Evolutionary conservation across 352 stramenopile genomes (phyloP), one percentile per base, ranked within the genome.

Genomic region (Globisporangium radiosum): DNA sequence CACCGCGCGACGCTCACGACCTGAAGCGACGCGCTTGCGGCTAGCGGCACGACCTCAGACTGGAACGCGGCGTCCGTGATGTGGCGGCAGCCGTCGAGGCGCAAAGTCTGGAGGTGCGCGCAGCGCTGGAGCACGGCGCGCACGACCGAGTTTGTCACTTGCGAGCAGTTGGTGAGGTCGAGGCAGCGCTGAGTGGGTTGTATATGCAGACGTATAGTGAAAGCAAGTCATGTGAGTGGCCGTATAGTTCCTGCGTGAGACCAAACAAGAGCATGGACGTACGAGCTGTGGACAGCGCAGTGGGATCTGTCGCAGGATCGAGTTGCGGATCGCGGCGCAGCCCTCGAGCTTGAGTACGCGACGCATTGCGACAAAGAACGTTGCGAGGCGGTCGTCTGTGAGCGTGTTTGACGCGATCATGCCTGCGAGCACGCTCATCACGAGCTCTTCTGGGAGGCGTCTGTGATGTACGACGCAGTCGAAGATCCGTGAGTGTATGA

Each of bases 11-110:
- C 81, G 67, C 79, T 91, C 54, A 93, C 75, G 47, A 78, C 70
- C 55, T 88, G 81, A 7, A 94, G 75, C 48, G 86, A 90, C 10
- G 81, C 79, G 52, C 78, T 92, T n/a, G 82, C 79, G 44, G 71
- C 73, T 47, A 94, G 59, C 4, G 83, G 81, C 17, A 81, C 79
- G 68, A 90, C 80, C 38, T 94, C 82, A 5, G 81, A 80, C 70
- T 94, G 84, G 72, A 95, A 95, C 10, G 86, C 86, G 3, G 84
- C 82, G 59, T 95, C 86, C 0, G 86, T 95, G 70, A 94, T 90
- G 66, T 94, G 84, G 56, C 82, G 81, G 56, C 84, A 94, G 59
- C 83, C 85, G 66, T 92, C 86, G 44, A 95, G 68, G n/a, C 83
- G 78, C 58, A 95, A 66, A 43, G 75, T 85, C 71, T 93, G 81